Percentiles rank a stretch among this genome's conserved stretches.
Evolutionary conservation across 2,329 filamentous ascomycete species (phyloP).

Genomic region (Remersonia thermophila): DNA sequence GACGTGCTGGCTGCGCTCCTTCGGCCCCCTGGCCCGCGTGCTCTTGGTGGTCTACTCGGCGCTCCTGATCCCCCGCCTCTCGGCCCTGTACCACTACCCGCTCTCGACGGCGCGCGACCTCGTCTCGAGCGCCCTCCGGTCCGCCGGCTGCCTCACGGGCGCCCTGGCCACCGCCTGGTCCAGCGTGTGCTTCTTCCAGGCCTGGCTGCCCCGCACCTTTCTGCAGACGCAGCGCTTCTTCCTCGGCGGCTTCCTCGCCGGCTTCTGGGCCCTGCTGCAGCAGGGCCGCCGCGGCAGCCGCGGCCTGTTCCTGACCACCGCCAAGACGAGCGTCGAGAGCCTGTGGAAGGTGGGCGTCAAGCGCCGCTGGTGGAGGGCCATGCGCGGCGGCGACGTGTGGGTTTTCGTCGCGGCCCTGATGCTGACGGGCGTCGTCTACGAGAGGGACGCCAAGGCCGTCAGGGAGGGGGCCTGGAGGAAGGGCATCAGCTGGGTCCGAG

Average conservation of each 20-base stretch:
- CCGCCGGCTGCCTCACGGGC: constrained; percentile 67
- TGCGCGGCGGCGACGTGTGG: constrained; percentile 72
- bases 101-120: constrained; percentile 54
- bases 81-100: constrained; percentile 56
- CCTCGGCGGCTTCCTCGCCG: constrained; percentile 73
- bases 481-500: constrained; percentile 59
- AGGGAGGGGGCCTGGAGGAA: constrained; percentile 57
- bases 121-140: constrained; percentile 56
- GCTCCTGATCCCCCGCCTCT: constrained; percentile 57
- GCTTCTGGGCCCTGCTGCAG: constrained; percentile 73
- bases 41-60: constrained; percentile 63
- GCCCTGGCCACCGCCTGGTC: constrained; percentile 83
- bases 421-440: constrained; percentile 65
- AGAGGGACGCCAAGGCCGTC: constrained; percentile 55
- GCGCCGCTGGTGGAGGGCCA: constrained; percentile 72
- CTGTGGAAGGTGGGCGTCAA: constrained; percentile 93
- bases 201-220: constrained; percentile 58
- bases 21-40: constrained; percentile 66
- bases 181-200: constrained; percentile 78
- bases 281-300: constrained; percentile 41
- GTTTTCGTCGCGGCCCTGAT: constrained; percentile 72
- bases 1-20: constrained; percentile 74
- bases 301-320: constrained; percentile 64
- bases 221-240: constrained; percentile 81
- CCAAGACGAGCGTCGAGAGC: constrained; percentile 66